A percentile compares a stretch with the other conserved stretches of the same genome.
Conservation (phyloP, 164 flowering plant species). For the Vitis cinerea region DNA sequence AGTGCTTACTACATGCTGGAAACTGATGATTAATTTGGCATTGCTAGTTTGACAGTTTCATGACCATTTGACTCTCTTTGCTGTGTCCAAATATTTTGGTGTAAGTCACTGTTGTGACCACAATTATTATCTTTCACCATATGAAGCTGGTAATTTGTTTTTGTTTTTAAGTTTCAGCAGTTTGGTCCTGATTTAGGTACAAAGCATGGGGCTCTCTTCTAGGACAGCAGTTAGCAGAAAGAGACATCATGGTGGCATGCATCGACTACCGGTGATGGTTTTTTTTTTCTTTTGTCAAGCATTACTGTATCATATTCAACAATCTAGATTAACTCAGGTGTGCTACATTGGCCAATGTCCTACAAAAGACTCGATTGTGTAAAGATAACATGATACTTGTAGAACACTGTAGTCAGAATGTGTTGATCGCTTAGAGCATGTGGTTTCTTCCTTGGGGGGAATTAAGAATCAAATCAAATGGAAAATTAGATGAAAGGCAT, state of each 20-base stretch:
- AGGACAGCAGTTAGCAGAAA: conserved; percentile 79
- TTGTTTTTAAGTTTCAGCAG: neutral
- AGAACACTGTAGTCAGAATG: neutral
- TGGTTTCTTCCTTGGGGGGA: no score
- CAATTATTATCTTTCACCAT: neutral
- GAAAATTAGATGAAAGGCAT: no score
- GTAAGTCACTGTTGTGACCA: no score
- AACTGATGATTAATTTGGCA: no score
- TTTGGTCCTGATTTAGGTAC: conserved; percentile 50
- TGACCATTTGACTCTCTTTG: no score
- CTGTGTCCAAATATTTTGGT: no score
- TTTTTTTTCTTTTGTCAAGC: neutral
- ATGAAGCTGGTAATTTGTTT: neutral
- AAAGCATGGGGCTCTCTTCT: conserved; percentile 98
- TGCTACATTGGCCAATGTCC: neutral
- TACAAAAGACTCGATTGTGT: neutral
- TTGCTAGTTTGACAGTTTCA: no score
- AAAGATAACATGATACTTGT: neutral
- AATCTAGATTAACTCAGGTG: neutral
- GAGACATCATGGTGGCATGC: conserved; percentile 90
- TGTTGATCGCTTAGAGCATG: no score
- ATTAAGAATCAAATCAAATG: no score
- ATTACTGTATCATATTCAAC: neutral
- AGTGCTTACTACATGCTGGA: no score
- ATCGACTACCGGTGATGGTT: conserved; percentile 80